Conservation (phyloP, 805 yeast species). For the Debaryomyces hansenii region DNA sequence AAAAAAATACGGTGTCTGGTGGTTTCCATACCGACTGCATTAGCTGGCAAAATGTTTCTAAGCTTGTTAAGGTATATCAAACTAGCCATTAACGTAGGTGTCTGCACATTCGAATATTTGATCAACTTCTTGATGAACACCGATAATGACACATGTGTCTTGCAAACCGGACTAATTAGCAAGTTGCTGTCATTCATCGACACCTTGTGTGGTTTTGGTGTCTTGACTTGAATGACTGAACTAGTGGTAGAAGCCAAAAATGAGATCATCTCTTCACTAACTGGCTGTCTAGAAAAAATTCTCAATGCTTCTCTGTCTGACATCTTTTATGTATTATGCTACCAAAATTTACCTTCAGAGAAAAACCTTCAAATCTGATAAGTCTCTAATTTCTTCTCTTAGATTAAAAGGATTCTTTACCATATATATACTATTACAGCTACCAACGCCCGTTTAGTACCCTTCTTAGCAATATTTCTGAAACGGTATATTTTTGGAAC, state of each 20-base stretch:
- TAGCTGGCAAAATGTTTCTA: slow-evolving; percentile 75
- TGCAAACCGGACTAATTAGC: slow-evolving; percentile 24
- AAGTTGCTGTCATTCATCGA: slow-evolving; percentile 41
- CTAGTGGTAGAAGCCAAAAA: slow-evolving; percentile 58
- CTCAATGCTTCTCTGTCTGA: slow-evolving; percentile 48
- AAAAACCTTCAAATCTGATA: no score
- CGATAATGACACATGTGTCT: slow-evolving; percentile 36
- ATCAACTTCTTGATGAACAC: slow-evolving; percentile 73
- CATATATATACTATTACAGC: no score
- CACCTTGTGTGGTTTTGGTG: slow-evolving; percentile 16
- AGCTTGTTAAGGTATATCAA: slow-evolving; percentile 79
- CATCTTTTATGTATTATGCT: slow-evolving; percentile 12
- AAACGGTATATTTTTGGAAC: neutral
- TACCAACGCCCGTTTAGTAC: no score
- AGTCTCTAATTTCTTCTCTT: no score
- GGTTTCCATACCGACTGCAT: slow-evolving; percentile 88
- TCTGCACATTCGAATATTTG: slow-evolving; percentile 84
- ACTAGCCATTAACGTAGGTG: slow-evolving; percentile 93
- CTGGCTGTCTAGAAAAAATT: slow-evolving; percentile 56
- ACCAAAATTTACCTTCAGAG: neutral
- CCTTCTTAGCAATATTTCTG: neutral
- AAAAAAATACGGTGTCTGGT: slow-evolving; percentile 91
- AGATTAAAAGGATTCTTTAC: no score
- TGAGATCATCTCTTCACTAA: slow-evolving; percentile 56
- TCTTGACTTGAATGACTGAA: slow-evolving; percentile 52